phyloP scores from a whole-genome alignment of 1,284 basidiomycete species.

The Cystobasidium sp. region DNA sequence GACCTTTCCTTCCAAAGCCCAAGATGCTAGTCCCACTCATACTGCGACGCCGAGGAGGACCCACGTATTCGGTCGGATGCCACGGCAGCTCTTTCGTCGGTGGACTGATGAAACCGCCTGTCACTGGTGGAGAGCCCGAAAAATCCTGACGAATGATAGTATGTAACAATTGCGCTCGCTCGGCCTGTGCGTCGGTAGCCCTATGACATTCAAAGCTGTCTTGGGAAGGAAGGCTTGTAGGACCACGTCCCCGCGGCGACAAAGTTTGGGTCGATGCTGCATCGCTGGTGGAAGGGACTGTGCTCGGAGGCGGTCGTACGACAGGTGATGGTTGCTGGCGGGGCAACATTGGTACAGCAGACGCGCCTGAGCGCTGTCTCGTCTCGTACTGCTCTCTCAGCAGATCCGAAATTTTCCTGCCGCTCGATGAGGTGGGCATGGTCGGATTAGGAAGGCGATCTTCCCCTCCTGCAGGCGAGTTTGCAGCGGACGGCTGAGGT shows the following conservation, averaged over 20 bases:
- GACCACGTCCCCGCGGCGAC: not conserved
- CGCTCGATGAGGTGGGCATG: not conserved
- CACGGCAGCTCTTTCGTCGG: slow-evolving; percentile 15
- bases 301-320: not conserved
- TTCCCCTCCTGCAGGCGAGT: not conserved
- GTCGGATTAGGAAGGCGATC: not conserved
- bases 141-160: slow-evolving; percentile 34
- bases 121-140: not conserved
- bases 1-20: not conserved
- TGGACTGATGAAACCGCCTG: not conserved
- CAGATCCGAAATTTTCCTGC: slow-evolving; percentile 32
- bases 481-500: too few species aligned
- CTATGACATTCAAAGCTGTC: not conserved
- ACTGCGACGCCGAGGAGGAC: slow-evolving; percentile 25
- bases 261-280: not conserved
- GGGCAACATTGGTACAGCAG: not conserved
- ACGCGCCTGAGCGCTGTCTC: not conserved
- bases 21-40: slow-evolving; percentile 6
- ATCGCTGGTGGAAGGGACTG: not conserved
- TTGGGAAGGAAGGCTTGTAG: not conserved
- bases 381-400: slow-evolving; percentile 36
- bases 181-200: not conserved
- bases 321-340: too few species aligned
- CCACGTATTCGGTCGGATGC: slow-evolving; percentile 40
- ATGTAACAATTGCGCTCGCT: slow-evolving; percentile 18